Evolutionary conservation across 768 basidiomycete species (phyloP).

Genomic region (Suillus occidentalis): DNA sequence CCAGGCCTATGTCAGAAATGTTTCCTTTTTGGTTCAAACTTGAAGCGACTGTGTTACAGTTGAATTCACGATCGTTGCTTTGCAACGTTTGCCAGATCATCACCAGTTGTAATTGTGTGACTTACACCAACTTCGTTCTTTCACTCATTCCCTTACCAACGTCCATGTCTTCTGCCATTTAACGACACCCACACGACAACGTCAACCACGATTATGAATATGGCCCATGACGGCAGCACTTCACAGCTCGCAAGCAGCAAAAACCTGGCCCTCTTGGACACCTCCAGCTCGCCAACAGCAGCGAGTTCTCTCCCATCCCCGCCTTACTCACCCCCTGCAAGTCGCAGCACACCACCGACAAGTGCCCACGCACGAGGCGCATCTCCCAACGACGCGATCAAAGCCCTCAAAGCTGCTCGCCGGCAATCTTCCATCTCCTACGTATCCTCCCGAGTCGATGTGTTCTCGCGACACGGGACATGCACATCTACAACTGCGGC

Average conservation of each 20-base stretch:
- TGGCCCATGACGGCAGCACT: background rate
- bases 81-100: slow-evolving; percentile 1
- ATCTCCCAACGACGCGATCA: background rate
- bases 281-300: background rate
- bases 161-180: background rate
- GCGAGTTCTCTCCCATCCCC: slow-evolving; percentile 4
- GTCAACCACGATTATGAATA: background rate
- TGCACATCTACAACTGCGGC: background rate
- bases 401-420: slow-evolving; percentile 13
- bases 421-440: slow-evolving; percentile 31
- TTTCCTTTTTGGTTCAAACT: background rate
- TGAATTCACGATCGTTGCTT: background rate
- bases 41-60: background rate
- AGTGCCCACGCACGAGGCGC: background rate
- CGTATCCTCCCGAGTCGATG: slow-evolving; percentile 5
- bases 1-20: background rate
- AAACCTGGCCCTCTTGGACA: background rate
- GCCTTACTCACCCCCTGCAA: background rate
- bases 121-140: background rate
- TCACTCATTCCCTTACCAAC: background rate
- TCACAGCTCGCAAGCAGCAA: background rate
- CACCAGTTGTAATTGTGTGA: background rate
- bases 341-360: background rate
- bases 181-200: background rate
- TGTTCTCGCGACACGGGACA: background rate